Base-by-base conservation (phyloP, 108 stramenopile genomes). In the Schizochytrium sp. region DNA sequence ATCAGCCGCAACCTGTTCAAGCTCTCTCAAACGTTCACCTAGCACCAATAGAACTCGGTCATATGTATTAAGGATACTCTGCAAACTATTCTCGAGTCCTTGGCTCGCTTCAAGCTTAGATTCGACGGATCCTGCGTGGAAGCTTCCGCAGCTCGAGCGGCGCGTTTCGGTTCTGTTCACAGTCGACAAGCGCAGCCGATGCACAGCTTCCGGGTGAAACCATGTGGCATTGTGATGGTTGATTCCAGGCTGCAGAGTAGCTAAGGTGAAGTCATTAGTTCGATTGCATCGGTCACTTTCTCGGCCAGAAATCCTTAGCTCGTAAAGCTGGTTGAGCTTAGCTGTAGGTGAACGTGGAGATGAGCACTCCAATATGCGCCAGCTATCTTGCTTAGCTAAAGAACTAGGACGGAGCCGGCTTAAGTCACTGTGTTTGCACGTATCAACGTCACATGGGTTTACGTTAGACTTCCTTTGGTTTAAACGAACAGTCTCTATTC, bases 1-100 rank as follows among this genome's bases (percentile, higher is more conserved):
- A 1, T 49, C 76, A 47, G 2, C 15, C 5, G 53, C 76, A 5
- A 83, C n/a, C 50, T 5, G 0, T 10, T 83, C 76, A 13, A 83
- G 15, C 76, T 83, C 76, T 83, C 55, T 10, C 28, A 83, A 38
- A 38, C 76, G 49, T 28, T 83, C 76, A 38, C 13, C 28, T 47
- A 83, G 47, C 0, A 83, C 53, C 28, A 83, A n/a, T n/a, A 83
- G 53, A 5, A 1, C 40, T 5, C 76, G 47, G 10, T 83, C 76
- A 55, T 83, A 83, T 10, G 47, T 83, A 28, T 83, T 83, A 0
- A 49, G 50, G 2, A 83, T 7, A 12, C 12, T 5, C 28, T 69
- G 64, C 1, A 69, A 69, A 44, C 64, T 69, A 44, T 15, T 69
- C 59, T 17, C 59, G 59, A 44, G 42, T 8, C 12, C 42, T 28